Evolutionary conservation across 2,329 filamentous ascomycete genomes (phyloP).

Genomic region (Penicillium hordei): DNA sequence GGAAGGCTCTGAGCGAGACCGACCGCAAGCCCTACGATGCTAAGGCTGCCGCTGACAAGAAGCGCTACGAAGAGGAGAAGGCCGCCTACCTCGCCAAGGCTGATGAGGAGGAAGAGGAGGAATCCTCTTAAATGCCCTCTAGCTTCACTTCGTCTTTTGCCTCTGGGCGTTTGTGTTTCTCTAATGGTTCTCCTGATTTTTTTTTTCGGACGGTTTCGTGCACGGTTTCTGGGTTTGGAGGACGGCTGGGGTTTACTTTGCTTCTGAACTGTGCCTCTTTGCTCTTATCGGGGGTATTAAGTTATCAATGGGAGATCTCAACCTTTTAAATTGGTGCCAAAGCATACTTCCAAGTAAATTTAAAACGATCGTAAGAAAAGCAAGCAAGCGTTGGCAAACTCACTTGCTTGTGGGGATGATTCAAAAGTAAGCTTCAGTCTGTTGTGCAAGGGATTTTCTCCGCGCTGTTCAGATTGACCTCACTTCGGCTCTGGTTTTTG

Average conservation of each 20-base stretch:
- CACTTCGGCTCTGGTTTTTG: neutral
- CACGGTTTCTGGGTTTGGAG: slow-evolving; percentile 30
- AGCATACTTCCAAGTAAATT: neutral
- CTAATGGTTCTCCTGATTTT: slow-evolving; percentile 33
- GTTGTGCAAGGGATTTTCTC: neutral
- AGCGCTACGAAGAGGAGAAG: slow-evolving; percentile 99
- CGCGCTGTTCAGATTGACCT: neutral
- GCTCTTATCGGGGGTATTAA: slow-evolving; percentile 31
- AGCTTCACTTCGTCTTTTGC: slow-evolving; percentile 29
- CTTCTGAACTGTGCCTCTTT: slow-evolving; percentile 34
- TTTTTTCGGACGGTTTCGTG: slow-evolving; percentile 32
- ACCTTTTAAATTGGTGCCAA: slow-evolving; percentile 17
- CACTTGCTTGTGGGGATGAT: neutral
- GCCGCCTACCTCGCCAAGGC: slow-evolving; percentile 72
- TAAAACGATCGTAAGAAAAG: neutral
- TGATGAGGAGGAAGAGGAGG: slow-evolving; percentile 59
- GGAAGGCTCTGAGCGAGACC: slow-evolving; percentile 94
- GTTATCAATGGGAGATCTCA: slow-evolving; percentile 29
- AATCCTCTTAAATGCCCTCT: slow-evolving; percentile 36
- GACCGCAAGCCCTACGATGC: slow-evolving; percentile 92
- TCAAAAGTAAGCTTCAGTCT: neutral
- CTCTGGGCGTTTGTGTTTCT: slow-evolving; percentile 38
- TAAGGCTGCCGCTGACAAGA: slow-evolving; percentile 97
- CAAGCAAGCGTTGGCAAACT: neutral
- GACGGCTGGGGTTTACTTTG: slow-evolving; percentile 30